These are phyloP conservation scores for Eurotiales sp. DNA, from an alignment of 2,329 filamentous ascomycete species.

Conservation along the genomic window DNA sequence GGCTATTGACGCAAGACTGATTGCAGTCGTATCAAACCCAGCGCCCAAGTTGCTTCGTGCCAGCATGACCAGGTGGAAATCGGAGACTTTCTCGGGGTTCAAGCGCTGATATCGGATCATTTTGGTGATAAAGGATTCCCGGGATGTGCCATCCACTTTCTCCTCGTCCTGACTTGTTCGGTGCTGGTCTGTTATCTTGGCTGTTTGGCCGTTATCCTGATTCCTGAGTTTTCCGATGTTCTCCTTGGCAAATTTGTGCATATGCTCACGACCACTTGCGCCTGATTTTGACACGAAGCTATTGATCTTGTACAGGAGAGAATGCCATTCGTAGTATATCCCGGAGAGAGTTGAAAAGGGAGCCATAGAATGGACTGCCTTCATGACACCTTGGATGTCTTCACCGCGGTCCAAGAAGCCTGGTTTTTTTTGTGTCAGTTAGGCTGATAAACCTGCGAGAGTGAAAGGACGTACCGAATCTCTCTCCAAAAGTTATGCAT, in stretches of 20 bases:
- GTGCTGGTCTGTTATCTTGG: neutral
- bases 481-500: slow-evolving; percentile 43
- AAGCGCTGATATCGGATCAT: slow-evolving; percentile 39
- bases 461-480: slow-evolving; percentile 22
- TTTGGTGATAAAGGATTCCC: slow-evolving; percentile 41
- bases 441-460: slow-evolving; percentile 32
- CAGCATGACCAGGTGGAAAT: slow-evolving; percentile 38
- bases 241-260: slow-evolving; percentile 30
- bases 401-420: slow-evolving; percentile 47
- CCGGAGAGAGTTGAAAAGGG: slow-evolving; percentile 41
- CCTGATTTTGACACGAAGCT: slow-evolving; percentile 28
- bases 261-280: slow-evolving; percentile 28
- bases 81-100: slow-evolving; percentile 42
- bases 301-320: slow-evolving; percentile 28
- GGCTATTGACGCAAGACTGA: slow-evolving; percentile 25
- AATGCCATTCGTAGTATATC: slow-evolving; percentile 41
- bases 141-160: slow-evolving; percentile 19
- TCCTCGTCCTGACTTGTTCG: neutral
- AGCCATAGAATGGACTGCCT: slow-evolving; percentile 32
- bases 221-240: slow-evolving; percentile 28
- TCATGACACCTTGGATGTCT: slow-evolving; percentile 45
- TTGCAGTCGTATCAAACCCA: slow-evolving; percentile 28
- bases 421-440: slow-evolving; percentile 21
- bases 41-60: slow-evolving; percentile 31
- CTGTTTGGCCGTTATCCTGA: slow-evolving; percentile 17